Percentiles rank a stretch among this genome's conserved stretches.
Conservation (phyloP, 2,329 filamentous ascomycete genomes). For the Dactylellina sp. region DNA sequence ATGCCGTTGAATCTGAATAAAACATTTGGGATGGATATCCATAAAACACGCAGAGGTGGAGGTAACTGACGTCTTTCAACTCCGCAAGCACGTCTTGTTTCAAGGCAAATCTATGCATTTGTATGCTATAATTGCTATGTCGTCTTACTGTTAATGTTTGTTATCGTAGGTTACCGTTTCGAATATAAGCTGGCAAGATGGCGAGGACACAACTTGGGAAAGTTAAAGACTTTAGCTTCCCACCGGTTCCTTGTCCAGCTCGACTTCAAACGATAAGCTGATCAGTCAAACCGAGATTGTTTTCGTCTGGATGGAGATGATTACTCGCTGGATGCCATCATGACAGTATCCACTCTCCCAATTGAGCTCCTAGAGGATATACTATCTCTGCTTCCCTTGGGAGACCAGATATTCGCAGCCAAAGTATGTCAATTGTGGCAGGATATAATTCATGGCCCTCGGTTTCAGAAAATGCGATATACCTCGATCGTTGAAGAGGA, state of each 20-base stretch:
- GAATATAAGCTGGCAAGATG: too few species aligned
- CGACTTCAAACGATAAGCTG: background rate
- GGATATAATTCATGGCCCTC: background rate
- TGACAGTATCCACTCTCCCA: background rate
- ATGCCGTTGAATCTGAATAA: conserved; percentile 4
- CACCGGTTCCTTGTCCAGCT: too few species aligned
- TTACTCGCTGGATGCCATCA: background rate
- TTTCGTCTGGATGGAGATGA: too few species aligned
- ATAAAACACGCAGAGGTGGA: too few species aligned
- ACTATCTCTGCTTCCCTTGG: background rate
- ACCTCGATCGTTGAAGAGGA: conserved; percentile 5
- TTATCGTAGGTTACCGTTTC: too few species aligned
- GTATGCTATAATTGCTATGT: too few species aligned
- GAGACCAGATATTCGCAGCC: conserved; percentile 5
- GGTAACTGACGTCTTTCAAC: conserved; percentile 1
- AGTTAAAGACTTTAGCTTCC: too few species aligned
- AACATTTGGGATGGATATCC: too few species aligned
- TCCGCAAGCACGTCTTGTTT: conserved; percentile 19
- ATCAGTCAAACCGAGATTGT: background rate
- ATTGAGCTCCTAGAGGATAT: conserved; percentile 11
- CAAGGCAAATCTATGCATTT: background rate
- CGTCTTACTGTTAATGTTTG: too few species aligned
- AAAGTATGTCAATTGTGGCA: conserved; percentile 13
- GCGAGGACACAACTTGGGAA: background rate
- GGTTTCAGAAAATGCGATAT: background rate